phyloP scores from a whole-genome alignment of 225 moss, liverwort and hornwort species.

The Neckera pumila region DNA sequence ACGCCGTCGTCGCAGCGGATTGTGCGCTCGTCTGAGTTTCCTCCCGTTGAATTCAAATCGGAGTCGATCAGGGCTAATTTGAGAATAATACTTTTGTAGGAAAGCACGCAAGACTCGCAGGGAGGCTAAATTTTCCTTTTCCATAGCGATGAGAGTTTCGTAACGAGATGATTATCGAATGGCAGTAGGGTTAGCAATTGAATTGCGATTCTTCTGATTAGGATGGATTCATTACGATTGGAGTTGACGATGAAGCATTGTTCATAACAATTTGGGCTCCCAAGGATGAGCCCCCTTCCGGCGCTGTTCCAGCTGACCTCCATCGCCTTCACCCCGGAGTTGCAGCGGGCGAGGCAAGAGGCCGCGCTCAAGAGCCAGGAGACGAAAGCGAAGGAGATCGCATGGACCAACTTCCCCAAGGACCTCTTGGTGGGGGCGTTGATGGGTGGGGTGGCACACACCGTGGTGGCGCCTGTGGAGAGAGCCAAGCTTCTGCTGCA shows the following conservation, averaged over 20 bases:
- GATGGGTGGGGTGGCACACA: constrained; percentile 90
- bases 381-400: constrained; percentile 29
- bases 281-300: constrained; percentile 45
- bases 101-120: background rate
- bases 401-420: constrained; percentile 79
- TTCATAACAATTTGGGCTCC: background rate
- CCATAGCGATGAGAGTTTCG: background rate
- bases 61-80: background rate
- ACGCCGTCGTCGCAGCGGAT: background rate
- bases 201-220: background rate
- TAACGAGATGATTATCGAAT: background rate
- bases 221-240: background rate
- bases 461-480: constrained; percentile 90
- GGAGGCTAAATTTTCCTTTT: background rate
- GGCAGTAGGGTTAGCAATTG: background rate
- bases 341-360: constrained; percentile 41
- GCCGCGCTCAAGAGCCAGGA: constrained; percentile 18
- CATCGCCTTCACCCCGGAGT: constrained; percentile 37
- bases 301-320: constrained; percentile 49
- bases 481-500: constrained; percentile 88
- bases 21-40: background rate
- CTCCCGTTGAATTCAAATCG: background rate
- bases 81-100: background rate
- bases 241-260: background rate
- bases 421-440: constrained; percentile 73